Evolutionary conservation across 768 basidiomycete species (phyloP).

Genomic region (Collybia sordida): DNA sequence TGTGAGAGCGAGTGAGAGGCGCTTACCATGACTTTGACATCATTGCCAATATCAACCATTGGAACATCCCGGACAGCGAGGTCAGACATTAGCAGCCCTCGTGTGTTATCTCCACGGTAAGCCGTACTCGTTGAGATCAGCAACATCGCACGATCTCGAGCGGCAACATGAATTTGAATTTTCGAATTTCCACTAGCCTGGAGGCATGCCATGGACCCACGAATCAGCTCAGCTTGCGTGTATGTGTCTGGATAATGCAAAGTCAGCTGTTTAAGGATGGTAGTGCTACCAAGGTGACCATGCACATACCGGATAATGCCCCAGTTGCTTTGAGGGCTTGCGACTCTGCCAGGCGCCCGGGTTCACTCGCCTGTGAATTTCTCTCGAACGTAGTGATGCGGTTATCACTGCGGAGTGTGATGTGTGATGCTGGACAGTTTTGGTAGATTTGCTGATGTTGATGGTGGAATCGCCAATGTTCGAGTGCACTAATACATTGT

Average conservation of each 20-base stretch:
- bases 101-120: slow-evolving; percentile 26
- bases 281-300: too few relatives aligned
- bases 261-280: too few relatives aligned
- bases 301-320: neutral
- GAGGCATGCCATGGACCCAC: slow-evolving; percentile 20
- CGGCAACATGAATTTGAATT: slow-evolving; percentile 8
- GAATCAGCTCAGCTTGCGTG: slow-evolving; percentile 19
- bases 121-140: slow-evolving; percentile 23
- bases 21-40: slow-evolving; percentile 14
- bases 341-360: slow-evolving; percentile 12
- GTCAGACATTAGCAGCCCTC: slow-evolving; percentile 23
- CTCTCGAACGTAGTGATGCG: slow-evolving; percentile 10
- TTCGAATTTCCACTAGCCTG: slow-evolving; percentile 1
- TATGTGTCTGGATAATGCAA: slow-evolving; percentile 21
- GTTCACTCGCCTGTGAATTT: slow-evolving; percentile 13
- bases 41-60: slow-evolving; percentile 16
- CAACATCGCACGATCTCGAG: slow-evolving; percentile 29
- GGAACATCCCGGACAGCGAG: slow-evolving; percentile 15
- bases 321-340: slow-evolving; percentile 19
- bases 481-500: slow-evolving; percentile 27
- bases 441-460: slow-evolving; percentile 17
- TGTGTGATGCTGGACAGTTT: slow-evolving; percentile 14
- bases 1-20: neutral
- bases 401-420: slow-evolving; percentile 11
- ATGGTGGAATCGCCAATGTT: slow-evolving; percentile 17